Evolutionary conservation across 345 rosid species (phyloP).

Genomic region (Brassica carinata): DNA sequence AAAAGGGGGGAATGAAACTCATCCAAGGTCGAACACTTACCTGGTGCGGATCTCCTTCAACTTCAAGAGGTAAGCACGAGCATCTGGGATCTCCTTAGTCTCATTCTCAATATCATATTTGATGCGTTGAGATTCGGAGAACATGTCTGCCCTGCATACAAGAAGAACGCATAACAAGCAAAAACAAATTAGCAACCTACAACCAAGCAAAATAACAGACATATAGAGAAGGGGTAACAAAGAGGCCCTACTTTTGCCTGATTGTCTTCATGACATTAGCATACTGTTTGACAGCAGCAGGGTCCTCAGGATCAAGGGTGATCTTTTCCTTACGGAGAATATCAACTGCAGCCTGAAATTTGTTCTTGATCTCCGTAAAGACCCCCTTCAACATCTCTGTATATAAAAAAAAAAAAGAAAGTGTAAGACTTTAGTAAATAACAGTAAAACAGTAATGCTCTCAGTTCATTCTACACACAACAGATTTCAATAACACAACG

Average conservation of each 20-base stretch:
- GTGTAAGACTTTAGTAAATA: background rate
- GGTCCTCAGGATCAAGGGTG: conserved; percentile 86
- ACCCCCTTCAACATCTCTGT: conserved; percentile 92
- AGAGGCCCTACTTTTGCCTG: conserved; percentile 76
- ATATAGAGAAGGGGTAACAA: background rate
- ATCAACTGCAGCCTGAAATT: conserved; percentile 80
- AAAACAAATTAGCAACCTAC: conserved; percentile 14
- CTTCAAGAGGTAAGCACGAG: conserved; percentile 75
- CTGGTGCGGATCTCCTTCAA: conserved; percentile 74
- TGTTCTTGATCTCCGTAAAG: conserved; percentile 80
- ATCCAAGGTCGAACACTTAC: conserved; percentile 42
- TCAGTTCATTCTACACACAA: background rate
- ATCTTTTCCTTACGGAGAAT: conserved; percentile 85
- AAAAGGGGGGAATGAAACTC: background rate
- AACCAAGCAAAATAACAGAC: background rate
- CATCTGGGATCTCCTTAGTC: conserved; percentile 82
- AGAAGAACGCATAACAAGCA: conserved; percentile 12
- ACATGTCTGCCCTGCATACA: conserved; percentile 77
- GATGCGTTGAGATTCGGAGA: conserved; percentile 84
- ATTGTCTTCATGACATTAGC: conserved; percentile 87
- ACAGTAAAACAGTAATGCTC: background rate
- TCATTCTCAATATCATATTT: conserved; percentile 58
- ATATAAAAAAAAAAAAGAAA: background rate
- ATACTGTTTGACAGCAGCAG: conserved; percentile 82
- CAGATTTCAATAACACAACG: background rate